Evolutionary conservation across 371 early-diverging fungal genomes (phyloP).

Genomic region (Zychaea mexicana): DNA sequence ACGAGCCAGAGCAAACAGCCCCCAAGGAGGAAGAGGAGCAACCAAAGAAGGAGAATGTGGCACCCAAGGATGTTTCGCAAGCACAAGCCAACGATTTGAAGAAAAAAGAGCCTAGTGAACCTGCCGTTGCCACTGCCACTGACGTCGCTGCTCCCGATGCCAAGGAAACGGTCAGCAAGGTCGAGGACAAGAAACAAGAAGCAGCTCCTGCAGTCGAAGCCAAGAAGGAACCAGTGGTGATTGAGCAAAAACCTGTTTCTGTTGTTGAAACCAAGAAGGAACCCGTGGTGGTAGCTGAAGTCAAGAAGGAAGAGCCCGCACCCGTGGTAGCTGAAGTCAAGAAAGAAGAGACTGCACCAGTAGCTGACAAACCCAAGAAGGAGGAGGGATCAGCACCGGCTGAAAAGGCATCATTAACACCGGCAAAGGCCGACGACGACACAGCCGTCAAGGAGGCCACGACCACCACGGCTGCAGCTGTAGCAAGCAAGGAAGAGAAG

Average conservation of each 20-base stretch:
- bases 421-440: neutral
- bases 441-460: neutral
- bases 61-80: neutral
- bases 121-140: neutral
- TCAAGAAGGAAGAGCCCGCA: conserved; percentile 6
- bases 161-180: too few relatives aligned
- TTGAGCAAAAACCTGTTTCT: neutral
- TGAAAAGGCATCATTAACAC: neutral
- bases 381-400: too few relatives aligned
- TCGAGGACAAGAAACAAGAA: neutral
- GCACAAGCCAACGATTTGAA: too few relatives aligned
- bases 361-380: too few relatives aligned
- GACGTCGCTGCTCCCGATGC: neutral
- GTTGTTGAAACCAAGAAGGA: conserved; percentile 7
- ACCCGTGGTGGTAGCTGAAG: neutral
- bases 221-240: neutral
- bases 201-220: neutral
- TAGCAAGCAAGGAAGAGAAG: neutral
- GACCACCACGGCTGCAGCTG: neutral
- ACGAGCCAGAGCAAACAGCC: neutral
- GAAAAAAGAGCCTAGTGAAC: neutral
- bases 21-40: neutral
- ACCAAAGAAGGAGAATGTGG: too few relatives aligned
- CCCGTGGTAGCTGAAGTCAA: neutral
- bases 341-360: neutral